Evolutionary conservation across 2,329 filamentous ascomycete species (phyloP).

Genomic region (Epichloe hybrida): DNA sequence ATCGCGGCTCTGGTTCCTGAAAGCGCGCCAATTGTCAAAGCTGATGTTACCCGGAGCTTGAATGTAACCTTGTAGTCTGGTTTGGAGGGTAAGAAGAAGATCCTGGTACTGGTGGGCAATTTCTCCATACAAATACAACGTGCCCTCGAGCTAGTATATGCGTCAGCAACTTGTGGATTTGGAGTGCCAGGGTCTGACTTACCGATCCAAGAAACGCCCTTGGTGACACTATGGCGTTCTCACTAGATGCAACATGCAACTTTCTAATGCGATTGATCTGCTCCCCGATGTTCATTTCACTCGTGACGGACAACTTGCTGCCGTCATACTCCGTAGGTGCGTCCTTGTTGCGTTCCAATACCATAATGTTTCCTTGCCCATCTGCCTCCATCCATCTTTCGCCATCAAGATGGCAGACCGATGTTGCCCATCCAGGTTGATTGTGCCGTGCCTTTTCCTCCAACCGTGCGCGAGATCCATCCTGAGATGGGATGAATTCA

Average conservation of each 20-base stretch:
- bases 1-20: constrained; percentile 57
- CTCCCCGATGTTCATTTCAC: constrained; percentile 78
- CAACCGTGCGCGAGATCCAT: constrained; percentile 48
- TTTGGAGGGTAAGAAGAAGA: constrained; percentile 70
- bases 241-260: constrained; percentile 51
- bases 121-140: constrained; percentile 76
- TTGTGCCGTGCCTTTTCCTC: constrained; percentile 68
- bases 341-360: constrained; percentile 59
- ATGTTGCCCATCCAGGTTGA: constrained; percentile 70
- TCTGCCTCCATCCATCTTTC: constrained; percentile 75
- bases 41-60: constrained; percentile 57
- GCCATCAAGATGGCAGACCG: constrained; percentile 56
- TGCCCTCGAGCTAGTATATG: constrained; percentile 60
- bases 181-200: constrained; percentile 22
- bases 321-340: constrained; percentile 65
- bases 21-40: constrained; percentile 72
- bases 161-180: not conserved
- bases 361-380: constrained; percentile 73
- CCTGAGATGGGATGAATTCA: constrained; percentile 48
- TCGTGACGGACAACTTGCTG: constrained; percentile 55
- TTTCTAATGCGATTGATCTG: constrained; percentile 81
- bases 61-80: constrained; percentile 51
- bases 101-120: constrained; percentile 63
- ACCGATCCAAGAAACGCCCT: constrained; percentile 83
- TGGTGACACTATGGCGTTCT: constrained; percentile 58